These are phyloP conservation scores for Flaveria floridana DNA, from an alignment of 140 eudicot genomes.

Conservation along the genomic window DNA sequence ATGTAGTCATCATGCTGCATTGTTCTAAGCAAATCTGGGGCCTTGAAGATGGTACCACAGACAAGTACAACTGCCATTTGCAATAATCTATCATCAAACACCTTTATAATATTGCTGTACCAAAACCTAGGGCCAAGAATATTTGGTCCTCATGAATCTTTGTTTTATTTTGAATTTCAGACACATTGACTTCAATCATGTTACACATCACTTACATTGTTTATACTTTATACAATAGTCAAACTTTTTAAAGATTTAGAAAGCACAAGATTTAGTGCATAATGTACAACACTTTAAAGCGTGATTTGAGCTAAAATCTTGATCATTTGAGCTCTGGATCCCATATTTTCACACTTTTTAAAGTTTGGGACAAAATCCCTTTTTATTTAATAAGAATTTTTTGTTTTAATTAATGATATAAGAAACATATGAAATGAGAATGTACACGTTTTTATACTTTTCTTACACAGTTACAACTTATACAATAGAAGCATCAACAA, in stretches of 20 bases:
- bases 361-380: neutral
- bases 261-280: neutral
- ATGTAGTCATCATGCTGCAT: slow-evolving; percentile 43
- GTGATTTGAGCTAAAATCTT: neutral
- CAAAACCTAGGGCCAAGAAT: slow-evolving; percentile 40
- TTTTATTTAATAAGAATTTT: neutral
- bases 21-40: slow-evolving; percentile 35
- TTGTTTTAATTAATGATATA: neutral
- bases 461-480: slow-evolving; percentile 38
- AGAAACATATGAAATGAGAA: neutral
- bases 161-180: slow-evolving; percentile 29
- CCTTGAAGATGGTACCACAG: slow-evolving; percentile 37
- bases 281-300: neutral
- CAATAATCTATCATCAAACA: slow-evolving; percentile 36
- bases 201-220: slow-evolving; percentile 32
- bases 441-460: neutral
- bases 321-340: neutral
- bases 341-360: neutral
- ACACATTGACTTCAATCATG: slow-evolving; percentile 33
- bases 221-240: neutral
- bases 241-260: neutral
- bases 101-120: slow-evolving; percentile 33
- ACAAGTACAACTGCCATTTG: slow-evolving; percentile 47
- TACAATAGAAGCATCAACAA: no score
- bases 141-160: slow-evolving; percentile 41